Percentiles rank a stretch among this genome's conserved stretches.
These are phyloP conservation scores for Colletotrichum lupini DNA, from an alignment of 2,329 filamentous ascomycete species.

Conservation along the genomic window DNA sequence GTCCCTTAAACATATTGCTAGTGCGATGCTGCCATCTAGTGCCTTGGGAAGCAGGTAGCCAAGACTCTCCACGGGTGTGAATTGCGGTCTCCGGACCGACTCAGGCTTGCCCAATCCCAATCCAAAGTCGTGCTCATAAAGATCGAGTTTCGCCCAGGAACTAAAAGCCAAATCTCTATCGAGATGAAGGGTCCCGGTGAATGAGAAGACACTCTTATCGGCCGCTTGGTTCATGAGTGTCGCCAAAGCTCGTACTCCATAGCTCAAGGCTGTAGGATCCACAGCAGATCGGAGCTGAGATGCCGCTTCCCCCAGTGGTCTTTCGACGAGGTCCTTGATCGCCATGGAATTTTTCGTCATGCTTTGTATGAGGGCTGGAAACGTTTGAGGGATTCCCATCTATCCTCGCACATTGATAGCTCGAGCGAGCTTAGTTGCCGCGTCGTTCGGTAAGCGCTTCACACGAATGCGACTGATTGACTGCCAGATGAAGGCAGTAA, in stretches of 20 bases:
- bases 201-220: slow-evolving; percentile 49
- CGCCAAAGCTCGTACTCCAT: slow-evolving; percentile 52
- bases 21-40: slow-evolving; percentile 54
- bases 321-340: slow-evolving; percentile 42
- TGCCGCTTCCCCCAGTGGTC: slow-evolving; percentile 35
- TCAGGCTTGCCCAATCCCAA: slow-evolving; percentile 57
- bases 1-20: slow-evolving; percentile 56
- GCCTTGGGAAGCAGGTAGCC: slow-evolving; percentile 61
- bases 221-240: slow-evolving; percentile 48
- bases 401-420: slow-evolving; percentile 59
- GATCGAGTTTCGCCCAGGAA: slow-evolving; percentile 62
- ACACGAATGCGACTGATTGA: slow-evolving; percentile 53
- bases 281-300: slow-evolving; percentile 51
- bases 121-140: slow-evolving; percentile 59
- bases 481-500: slow-evolving; percentile 64
- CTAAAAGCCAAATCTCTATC: slow-evolving; percentile 61
- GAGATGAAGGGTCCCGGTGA: slow-evolving; percentile 49
- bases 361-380: slow-evolving; percentile 60
- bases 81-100: slow-evolving; percentile 59
- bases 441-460: slow-evolving; percentile 42
- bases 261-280: slow-evolving; percentile 47
- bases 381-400: slow-evolving; percentile 53
- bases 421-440: slow-evolving; percentile 49
- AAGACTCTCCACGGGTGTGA: slow-evolving; percentile 57
- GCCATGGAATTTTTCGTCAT: slow-evolving; percentile 53